phyloP scores from a whole-genome alignment of 805 yeast species.

The Candida tammaniensis region DNA sequence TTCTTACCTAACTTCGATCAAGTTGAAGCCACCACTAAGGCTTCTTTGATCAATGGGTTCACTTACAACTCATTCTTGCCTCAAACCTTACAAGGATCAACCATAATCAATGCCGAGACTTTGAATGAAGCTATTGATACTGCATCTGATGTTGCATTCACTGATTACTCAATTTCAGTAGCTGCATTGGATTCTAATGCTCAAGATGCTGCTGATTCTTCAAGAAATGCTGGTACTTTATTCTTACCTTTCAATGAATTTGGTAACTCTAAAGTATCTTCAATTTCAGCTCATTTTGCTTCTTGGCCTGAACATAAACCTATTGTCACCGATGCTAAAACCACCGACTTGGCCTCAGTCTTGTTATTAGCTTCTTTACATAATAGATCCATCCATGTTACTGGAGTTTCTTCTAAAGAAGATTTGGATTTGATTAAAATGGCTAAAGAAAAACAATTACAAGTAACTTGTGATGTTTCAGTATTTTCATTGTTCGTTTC shows the following conservation, averaged over 20 bases:
- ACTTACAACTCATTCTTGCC: conserved; percentile 82
- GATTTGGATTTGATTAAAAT: conserved; percentile 81
- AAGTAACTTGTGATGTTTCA: conserved; percentile 87
- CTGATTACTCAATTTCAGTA: conserved; percentile 79
- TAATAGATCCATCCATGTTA: conserved; percentile 80
- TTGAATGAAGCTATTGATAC: conserved; percentile 61
- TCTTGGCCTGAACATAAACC: conserved; percentile 84
- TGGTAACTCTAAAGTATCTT: conserved; percentile 66
- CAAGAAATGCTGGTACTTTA: conserved; percentile 70
- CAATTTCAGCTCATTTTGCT: conserved; percentile 74
- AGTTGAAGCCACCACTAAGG: conserved; percentile 65
- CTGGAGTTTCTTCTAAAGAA: conserved; percentile 76
- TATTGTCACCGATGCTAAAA: conserved; percentile 86
- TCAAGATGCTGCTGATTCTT: conserved; percentile 56
- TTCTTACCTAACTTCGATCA: conserved; percentile 72
- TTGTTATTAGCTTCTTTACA: conserved; percentile 85
- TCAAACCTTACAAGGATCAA: conserved; percentile 57
- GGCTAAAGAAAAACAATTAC: conserved; percentile 78
- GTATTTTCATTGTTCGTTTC: conserved; percentile 76
- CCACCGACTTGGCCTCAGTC: conserved; percentile 90
- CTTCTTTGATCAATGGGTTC: conserved; percentile 82
- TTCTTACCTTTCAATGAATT: conserved; percentile 78
- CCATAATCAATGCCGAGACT: conserved; percentile 62
- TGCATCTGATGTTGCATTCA: conserved; percentile 60
- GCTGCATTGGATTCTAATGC: conserved; percentile 78